Evolutionary conservation across 2,329 filamentous ascomycete species (phyloP), one percentile per base, ranked within the genome.

Genomic region (Botrytis elliptica): DNA sequence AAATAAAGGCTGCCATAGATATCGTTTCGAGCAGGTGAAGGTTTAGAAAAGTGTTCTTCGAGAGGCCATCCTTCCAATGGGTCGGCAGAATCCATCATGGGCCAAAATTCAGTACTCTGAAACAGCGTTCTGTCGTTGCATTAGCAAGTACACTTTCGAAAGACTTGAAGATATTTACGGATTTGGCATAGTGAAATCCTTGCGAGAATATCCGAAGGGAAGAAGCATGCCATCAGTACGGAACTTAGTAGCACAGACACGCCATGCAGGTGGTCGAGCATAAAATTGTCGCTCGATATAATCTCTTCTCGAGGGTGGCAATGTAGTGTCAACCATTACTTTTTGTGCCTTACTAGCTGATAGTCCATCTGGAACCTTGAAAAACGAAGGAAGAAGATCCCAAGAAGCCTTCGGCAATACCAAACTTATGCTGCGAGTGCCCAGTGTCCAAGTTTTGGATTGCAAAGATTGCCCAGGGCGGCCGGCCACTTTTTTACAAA

Each of bases 181-280:
- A 76, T 85, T 85, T 1, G 83, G 84, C 1, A 74, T 78, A 7
- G 77, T 74, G 73, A 84, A 85, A 0, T 77, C 77, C 3, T 76
- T 49, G 4, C 76, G 73, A 2, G 81, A 80, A 3, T 73, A 46
- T 1, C 83, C 83, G 76, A 84, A 85, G 1, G 84, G 84, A 7
- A 85, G 75, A 3, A 86, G 74, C 4, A 85, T 75, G 0, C 84
- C 84, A 52, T 84, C 79, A 33, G 77, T 46, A 22, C 82, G 79
- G 73, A 84, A 85, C 49, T 79, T 79, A 18, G 74, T 38, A 9
- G 72, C 74, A 16, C 78, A 77, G 4, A 82, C 52, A 1, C 83
- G 81, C 68, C 77, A 76, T 4, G 72, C 75, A 4, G 79, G 80
- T 5, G 78, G 52, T 44, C 76, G 75, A 16, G 38, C 55, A 62